Evolutionary conservation across 495 filamentous ascomycete genomes (phyloP).

Genomic region (Annulohypoxylon bovei): DNA sequence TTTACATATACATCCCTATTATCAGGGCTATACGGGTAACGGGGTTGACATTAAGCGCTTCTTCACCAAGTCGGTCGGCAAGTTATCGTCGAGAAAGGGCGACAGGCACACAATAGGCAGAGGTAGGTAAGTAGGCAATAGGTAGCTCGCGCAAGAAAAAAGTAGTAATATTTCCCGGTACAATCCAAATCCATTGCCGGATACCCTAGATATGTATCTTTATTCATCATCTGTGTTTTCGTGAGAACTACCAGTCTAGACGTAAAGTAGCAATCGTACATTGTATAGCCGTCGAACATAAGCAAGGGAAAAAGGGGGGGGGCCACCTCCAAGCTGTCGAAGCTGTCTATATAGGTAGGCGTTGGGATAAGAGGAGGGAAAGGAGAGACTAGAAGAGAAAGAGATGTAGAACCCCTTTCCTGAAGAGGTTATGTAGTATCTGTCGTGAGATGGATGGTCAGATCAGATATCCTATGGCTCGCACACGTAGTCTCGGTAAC

Average conservation of each 20-base stretch:
- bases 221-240: not conserved
- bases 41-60: not conserved
- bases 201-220: slow-evolving; percentile 4
- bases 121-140: not conserved
- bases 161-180: not conserved
- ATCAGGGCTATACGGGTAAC: not conserved
- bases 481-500: not conserved
- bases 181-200: slow-evolving; percentile 7
- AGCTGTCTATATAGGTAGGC: not conserved
- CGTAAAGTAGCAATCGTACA: slow-evolving; percentile 8
- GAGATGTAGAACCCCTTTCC: not conserved
- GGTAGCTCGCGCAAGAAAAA: not conserved
- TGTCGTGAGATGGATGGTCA: not conserved
- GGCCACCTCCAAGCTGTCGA: slow-evolving; percentile 12
- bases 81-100: not conserved
- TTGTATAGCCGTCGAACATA: slow-evolving; percentile 4
- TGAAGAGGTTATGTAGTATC: not conserved
- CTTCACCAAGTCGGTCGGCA: not conserved
- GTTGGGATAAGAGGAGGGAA: not conserved
- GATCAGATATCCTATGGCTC: not conserved
- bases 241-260: slow-evolving; percentile 30
- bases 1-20: not conserved
- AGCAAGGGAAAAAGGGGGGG: not conserved
- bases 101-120: not conserved
- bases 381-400: slow-evolving; percentile 20